These are phyloP conservation scores for Smallanthus sonchifolius DNA, from an alignment of 129 eudicot species.

Conservation along the genomic window DNA sequence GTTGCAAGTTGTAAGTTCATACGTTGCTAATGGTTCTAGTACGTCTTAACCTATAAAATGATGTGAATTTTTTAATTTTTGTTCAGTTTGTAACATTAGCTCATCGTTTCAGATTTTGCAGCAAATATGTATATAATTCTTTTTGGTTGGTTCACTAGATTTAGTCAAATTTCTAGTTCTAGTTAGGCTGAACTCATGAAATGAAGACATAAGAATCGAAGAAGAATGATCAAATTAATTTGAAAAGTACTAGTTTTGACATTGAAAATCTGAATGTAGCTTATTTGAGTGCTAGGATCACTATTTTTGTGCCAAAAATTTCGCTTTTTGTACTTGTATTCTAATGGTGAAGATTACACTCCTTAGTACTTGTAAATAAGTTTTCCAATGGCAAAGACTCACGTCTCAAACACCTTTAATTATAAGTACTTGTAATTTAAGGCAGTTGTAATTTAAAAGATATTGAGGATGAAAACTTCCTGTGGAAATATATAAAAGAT, in stretches of 20 bases:
- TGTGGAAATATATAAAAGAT: not conserved
- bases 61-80: not conserved
- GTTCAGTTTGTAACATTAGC: not conserved
- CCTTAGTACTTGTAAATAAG: too few relatives aligned
- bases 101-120: not conserved
- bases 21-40: not conserved
- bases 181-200: constrained; percentile 2
- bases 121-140: not conserved
- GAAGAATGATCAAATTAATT: not conserved
- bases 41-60: not conserved
- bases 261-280: not conserved
- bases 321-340: not conserved
- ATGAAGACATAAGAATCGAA: not conserved
- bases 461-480: not conserved
- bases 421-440: not conserved
- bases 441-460: too few relatives aligned
- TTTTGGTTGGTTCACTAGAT: not conserved
- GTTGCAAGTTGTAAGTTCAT: constrained; percentile 54
- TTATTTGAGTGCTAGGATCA: not conserved
- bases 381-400: too few relatives aligned
- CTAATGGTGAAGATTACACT: not conserved
- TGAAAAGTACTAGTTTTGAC: not conserved
- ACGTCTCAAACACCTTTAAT: not conserved
- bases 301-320: not conserved
- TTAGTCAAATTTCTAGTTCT: not conserved